A percentile compares a stretch with the other conserved stretches of the same genome.
phyloP scores from a whole-genome alignment of 345 rosid genomes.

The Isatis tinctoria region DNA sequence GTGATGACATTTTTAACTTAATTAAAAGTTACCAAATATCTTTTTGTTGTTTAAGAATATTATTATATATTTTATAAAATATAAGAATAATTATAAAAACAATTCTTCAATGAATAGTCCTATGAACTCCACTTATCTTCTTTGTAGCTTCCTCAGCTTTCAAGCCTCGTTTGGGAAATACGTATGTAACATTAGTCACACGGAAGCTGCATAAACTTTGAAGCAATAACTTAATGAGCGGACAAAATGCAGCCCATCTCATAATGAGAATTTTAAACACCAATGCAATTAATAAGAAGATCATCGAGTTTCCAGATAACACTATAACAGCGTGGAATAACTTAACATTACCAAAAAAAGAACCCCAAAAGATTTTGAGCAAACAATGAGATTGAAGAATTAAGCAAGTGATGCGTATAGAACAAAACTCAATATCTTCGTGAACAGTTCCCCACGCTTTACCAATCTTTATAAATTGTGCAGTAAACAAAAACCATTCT shows the following conservation, averaged over 20 bases:
- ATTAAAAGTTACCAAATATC: no score
- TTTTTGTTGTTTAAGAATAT: no score
- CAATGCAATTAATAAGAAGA: not conserved
- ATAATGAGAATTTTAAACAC: no score
- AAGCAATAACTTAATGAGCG: not conserved
- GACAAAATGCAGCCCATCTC: not conserved
- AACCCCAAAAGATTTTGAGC: not conserved
- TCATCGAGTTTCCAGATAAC: not conserved
- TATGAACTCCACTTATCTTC: constrained; percentile 91
- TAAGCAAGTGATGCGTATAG: not conserved
- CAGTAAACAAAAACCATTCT: not conserved
- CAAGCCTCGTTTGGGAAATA: constrained; percentile 41
- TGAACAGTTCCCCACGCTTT: constrained; percentile 96
- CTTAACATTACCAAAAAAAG: no score
- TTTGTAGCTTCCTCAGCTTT: constrained; percentile 67
- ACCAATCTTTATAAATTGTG: not conserved
- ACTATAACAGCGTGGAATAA: no score
- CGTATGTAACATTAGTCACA: not conserved
- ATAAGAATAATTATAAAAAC: no score
- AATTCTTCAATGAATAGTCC: no score
- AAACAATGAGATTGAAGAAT: not conserved
- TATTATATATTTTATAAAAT: no score
- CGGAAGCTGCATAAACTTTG: not conserved
- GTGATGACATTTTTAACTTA: no score
- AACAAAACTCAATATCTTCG: constrained; percentile 61